These are phyloP conservation scores for Lizanozyma gosingica DNA, from an alignment of 1,139 yeast species.

Conservation along the genomic window DNA sequence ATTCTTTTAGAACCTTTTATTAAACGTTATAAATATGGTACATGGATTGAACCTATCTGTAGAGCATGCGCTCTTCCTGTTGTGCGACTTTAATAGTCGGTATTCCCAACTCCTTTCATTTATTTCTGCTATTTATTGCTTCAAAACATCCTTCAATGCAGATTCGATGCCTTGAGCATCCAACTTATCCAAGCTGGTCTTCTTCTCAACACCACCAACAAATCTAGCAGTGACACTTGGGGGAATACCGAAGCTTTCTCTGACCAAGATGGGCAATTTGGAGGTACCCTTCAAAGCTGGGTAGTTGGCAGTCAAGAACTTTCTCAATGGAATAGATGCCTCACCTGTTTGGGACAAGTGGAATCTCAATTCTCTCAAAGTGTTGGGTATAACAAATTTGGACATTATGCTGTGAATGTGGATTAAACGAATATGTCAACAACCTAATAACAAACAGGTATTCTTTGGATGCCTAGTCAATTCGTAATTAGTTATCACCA, in stretches of 20 bases:
- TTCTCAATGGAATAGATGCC: slow-evolving; percentile 56
- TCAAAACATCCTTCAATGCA: slow-evolving; percentile 31
- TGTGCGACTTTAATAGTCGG: too few species aligned
- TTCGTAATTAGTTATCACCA: too few species aligned
- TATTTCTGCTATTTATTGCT: slow-evolving; percentile 8
- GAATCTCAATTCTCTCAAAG: slow-evolving; percentile 70
- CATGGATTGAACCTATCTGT: too few species aligned
- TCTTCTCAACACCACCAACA: slow-evolving; percentile 37
- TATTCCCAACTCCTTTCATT: too few species aligned
- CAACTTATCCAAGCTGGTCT: slow-evolving; percentile 36
- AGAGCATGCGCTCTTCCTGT: too few species aligned
- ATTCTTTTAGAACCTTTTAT: too few species aligned
- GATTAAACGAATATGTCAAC: neutral
- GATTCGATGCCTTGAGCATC: slow-evolving; percentile 31
- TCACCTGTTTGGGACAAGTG: slow-evolving; percentile 72
- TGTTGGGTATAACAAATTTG: slow-evolving; percentile 51
- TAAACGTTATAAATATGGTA: neutral
- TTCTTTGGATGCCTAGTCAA: too few species aligned
- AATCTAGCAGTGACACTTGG: slow-evolving; percentile 72
- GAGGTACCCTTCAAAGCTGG: slow-evolving; percentile 52
- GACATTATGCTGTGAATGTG: slow-evolving; percentile 34
- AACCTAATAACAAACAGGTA: neutral
- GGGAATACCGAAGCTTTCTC: slow-evolving; percentile 66
- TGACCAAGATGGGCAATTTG: slow-evolving; percentile 57
- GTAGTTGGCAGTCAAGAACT: slow-evolving; percentile 54